Evolutionary conservation across 768 basidiomycete genomes (phyloP).

Genomic region (Phlebiopsis flavidoalba): DNA sequence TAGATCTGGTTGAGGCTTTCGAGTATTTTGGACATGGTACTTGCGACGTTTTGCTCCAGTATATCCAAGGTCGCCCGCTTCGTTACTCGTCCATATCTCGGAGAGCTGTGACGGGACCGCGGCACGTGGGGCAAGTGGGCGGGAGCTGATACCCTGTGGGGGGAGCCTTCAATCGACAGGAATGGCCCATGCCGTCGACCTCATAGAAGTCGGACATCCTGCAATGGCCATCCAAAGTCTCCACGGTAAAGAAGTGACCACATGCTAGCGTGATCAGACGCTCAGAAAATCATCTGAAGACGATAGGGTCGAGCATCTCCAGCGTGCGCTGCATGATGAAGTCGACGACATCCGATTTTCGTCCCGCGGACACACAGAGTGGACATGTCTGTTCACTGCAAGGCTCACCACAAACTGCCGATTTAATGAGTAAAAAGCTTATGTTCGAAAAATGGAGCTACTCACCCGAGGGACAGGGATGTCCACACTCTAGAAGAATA

Average conservation of each 20-base stretch:
- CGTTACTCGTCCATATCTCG: constrained; percentile 56
- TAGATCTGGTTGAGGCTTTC: constrained; percentile 23
- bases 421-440: background rate
- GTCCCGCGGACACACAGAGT: constrained; percentile 36
- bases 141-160: constrained; percentile 2
- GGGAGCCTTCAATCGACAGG: constrained; percentile 39
- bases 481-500: constrained; percentile 53
- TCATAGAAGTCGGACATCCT: constrained; percentile 47
- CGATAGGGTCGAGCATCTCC: constrained; percentile 40
- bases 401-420: constrained; percentile 63
- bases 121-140: too few relatives aligned
- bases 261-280: constrained; percentile 61
- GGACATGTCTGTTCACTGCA: constrained; percentile 54
- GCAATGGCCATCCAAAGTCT: constrained; percentile 62
- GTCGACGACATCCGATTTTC: constrained; percentile 47
- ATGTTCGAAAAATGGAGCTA: background rate
- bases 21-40: constrained; percentile 39
- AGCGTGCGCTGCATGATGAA: constrained; percentile 50
- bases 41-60: constrained; percentile 56
- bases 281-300: constrained; percentile 38
- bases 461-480: constrained; percentile 63
- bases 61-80: constrained; percentile 65
- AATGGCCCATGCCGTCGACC: constrained; percentile 34
- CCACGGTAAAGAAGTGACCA: constrained; percentile 63
- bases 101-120: constrained; percentile 35